Evolutionary conservation across 495 filamentous ascomycete species (phyloP).

Genomic region (Trichoderma virens): DNA sequence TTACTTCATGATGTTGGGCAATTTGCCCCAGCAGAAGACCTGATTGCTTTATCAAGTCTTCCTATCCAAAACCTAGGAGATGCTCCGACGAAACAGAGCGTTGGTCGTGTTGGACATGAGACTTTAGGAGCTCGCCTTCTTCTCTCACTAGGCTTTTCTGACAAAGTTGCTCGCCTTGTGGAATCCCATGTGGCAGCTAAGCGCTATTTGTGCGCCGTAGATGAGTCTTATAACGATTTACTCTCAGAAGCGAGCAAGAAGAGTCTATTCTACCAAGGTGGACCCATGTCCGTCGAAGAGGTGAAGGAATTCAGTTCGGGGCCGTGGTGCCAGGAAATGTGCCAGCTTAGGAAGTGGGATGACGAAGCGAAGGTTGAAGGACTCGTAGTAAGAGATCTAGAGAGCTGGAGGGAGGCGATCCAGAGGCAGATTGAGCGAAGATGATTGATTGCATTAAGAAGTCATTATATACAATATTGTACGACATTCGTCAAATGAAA

Average conservation of each 20-base stretch:
- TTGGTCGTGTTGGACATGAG: slow-evolving; percentile 38
- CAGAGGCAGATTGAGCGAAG: background rate
- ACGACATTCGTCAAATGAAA: too few species aligned
- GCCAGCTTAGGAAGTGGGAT: slow-evolving; percentile 11
- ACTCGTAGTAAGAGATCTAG: background rate
- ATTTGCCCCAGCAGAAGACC: slow-evolving; percentile 25
- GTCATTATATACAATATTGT: too few species aligned
- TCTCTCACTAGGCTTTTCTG: slow-evolving; percentile 29
- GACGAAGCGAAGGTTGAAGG: slow-evolving; percentile 11
- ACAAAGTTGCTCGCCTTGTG: slow-evolving; percentile 31
- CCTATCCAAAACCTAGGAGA: slow-evolving; percentile 11
- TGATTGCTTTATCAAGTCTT: background rate
- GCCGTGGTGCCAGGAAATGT: slow-evolving; percentile 6
- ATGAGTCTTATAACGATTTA: slow-evolving; percentile 29
- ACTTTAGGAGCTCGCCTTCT: slow-evolving; percentile 35
- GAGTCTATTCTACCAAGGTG: slow-evolving; percentile 37
- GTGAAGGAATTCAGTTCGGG: slow-evolving; percentile 12
- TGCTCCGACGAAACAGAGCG: slow-evolving; percentile 20
- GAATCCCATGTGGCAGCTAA: slow-evolving; percentile 40
- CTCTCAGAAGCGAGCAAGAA: slow-evolving; percentile 32
- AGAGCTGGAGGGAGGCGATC: slow-evolving; percentile 1
- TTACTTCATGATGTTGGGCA: slow-evolving; percentile 41
- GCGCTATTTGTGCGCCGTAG: slow-evolving; percentile 35
- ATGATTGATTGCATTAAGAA: too few species aligned
- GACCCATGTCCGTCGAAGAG: slow-evolving; percentile 32